Conservation (phyloP, 2,329 filamentous ascomycete species). For the Talaromyces sp. region DNA sequence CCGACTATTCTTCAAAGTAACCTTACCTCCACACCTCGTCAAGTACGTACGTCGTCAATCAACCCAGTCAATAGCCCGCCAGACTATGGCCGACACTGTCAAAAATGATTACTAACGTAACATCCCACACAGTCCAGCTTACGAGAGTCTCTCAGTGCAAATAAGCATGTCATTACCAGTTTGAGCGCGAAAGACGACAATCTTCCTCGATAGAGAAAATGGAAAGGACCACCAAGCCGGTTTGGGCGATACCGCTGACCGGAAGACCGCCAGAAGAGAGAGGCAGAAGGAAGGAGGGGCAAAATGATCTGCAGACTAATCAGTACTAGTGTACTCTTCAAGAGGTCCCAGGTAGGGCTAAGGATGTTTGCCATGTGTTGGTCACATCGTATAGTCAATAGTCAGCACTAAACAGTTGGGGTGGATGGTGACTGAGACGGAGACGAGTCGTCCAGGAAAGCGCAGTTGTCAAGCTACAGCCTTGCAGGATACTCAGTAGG, state of each 20-base stretch:
- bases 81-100: not conserved
- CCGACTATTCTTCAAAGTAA: conserved; percentile 1
- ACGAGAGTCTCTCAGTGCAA: not conserved
- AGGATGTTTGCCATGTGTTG: conserved; percentile 7
- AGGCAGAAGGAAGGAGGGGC: not conserved
- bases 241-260: not conserved
- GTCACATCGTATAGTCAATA: not conserved
- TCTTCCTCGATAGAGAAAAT: not conserved
- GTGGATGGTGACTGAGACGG: too few species aligned
- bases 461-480: not conserved
- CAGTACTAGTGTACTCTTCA: too few species aligned
- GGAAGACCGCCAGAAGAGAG: not conserved
- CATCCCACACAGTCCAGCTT: not conserved
- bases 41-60: not conserved
- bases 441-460: too few species aligned
- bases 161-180: not conserved
- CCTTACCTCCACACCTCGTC: not conserved
- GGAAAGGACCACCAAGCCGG: not conserved
- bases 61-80: not conserved
- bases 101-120: not conserved
- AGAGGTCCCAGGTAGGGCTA: not conserved
- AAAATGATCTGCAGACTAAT: conserved; percentile 1
- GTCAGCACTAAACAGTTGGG: too few species aligned
- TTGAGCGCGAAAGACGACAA: not conserved
- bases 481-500: not conserved